Base-by-base conservation (phyloP, 1,284 basidiomycete genomes). In the Papiliotrema laurentii region DNA sequence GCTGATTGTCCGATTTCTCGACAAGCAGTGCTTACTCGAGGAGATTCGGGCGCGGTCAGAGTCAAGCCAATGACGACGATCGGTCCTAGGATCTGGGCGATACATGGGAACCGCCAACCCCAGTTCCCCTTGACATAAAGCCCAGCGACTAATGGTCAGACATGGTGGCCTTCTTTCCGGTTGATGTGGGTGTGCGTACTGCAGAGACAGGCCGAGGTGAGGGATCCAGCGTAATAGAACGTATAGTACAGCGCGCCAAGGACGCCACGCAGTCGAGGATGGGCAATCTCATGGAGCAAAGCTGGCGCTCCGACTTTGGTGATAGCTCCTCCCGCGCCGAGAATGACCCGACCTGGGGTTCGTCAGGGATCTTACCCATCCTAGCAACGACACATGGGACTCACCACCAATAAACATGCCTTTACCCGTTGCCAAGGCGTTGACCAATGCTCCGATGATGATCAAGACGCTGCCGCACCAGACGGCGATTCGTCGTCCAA, bases 51-150 rank as follows among this genome's bases (percentile, higher is more conserved):
- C 19, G 36, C 55, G 86, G 84, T 56, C 89, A 89, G 60, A 84
- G 86, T 14, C 85, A 87, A 0, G 80, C 80, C 0, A 87, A 92
- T 63, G 87, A 89, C 58, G 1, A 83, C 47, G 6, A 83, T 33
- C 1, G 85, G 83, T 2, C 79, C 78, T 18, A 80, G 54, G 5
- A 79, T 81, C 68, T 87, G 85, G 3, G 86, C 74, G 16, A 86
- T 68, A 3, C 79, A 80, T 2, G 85, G 85, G 27, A 82, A 76
- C 33, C 84, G 71, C 59, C 53, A 65, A 39, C 90, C 91, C 65
- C 89, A 93, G 65, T 74, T 91, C 19, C 79, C 83, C 1, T 89
- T 91, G 77, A 75, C 69, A 30, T 87, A 56, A 9, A 50, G 47
- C 22, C 47, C 54, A 28, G 41, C 47, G 22, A 53, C 49, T 48